Evolutionary conservation across 139 green algal species (phyloP).

Genomic region (Pseudopediastrum boryanum): DNA sequence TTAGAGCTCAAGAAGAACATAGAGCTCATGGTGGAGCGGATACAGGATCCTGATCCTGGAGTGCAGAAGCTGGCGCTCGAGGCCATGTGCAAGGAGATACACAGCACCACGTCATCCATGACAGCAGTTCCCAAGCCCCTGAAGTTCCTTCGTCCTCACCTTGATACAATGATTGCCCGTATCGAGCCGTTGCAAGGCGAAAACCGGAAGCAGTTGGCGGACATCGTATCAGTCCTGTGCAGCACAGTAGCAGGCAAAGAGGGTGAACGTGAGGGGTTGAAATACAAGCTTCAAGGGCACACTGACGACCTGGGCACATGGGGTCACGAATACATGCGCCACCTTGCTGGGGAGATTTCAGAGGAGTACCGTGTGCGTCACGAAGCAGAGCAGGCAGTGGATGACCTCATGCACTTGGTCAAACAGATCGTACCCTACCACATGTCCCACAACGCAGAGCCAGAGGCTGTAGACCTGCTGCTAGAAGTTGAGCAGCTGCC

Average conservation of each 20-base stretch:
- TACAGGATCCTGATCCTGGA: slow-evolving; percentile 58
- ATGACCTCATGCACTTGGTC: slow-evolving; percentile 91
- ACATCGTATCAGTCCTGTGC: slow-evolving; percentile 94
- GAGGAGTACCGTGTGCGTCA: slow-evolving; percentile 69
- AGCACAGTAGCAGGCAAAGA: slow-evolving; percentile 83
- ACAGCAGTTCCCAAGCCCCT: slow-evolving; percentile 98
- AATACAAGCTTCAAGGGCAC: slow-evolving; percentile 75
- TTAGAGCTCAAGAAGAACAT: slow-evolving; percentile 87
- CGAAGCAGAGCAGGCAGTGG: slow-evolving; percentile 41
- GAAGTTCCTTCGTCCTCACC: slow-evolving; percentile 96
- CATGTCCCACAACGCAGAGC: slow-evolving; percentile 98
- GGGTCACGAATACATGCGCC: slow-evolving; percentile 98
- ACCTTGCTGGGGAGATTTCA: slow-evolving; percentile 91
- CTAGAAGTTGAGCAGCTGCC: slow-evolving; percentile 94
- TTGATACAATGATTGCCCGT: slow-evolving; percentile 72
- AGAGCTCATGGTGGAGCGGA: slow-evolving; percentile 88
- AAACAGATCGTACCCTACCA: slow-evolving; percentile 95
- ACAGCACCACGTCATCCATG: slow-evolving; percentile 93
- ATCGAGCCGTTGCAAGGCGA: slow-evolving; percentile 64
- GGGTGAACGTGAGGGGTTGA: slow-evolving; percentile 80
- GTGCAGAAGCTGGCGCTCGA: slow-evolving; percentile 78
- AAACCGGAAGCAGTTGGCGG: slow-evolving; percentile 77
- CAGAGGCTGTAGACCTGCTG: slow-evolving; percentile 97
- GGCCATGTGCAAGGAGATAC: slow-evolving; percentile 77
- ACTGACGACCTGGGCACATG: slow-evolving; percentile 63